Base-by-base conservation (phyloP, 2,329 filamentous ascomycete genomes). In the Claviceps sp. region DNA sequence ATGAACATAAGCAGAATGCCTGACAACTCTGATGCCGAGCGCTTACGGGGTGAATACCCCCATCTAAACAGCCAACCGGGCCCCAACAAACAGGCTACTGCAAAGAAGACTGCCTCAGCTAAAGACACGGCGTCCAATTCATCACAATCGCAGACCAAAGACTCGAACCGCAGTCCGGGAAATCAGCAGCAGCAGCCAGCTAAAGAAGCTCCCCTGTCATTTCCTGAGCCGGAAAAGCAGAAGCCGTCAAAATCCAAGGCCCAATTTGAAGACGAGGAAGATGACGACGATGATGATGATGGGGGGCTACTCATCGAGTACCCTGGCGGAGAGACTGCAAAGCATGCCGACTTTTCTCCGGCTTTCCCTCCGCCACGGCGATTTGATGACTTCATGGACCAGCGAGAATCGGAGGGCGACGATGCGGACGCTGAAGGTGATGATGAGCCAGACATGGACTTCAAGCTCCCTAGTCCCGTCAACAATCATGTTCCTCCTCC, bases 1-100 rank as follows among this genome's bases (percentile, higher is more conserved):
- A 90, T 95, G 83, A 96, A 95, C 66, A 70, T 95, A 50, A 81
- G 79, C 50, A 80, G 77, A 51, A 81, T 81, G 14, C 86, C 85
- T 2, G 78, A 75, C 57, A 83, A 84, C 60, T 71, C 74, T 50
- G 79, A 87, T 57, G 68, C 75, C 50, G 77, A 78, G 34, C 79
- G 76, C 60, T 72, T 94, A 42, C 75, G 79, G 47, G 76, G 80
- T 48, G 76, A 83, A 61, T 82, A 87, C 62, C 74, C 80, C 9
- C 86, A 87, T 54, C 74, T 93, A 39, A 72, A 74, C 23, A 66
- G 53, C 57, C 44, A 64, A 49, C 54, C 17, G 59, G 57, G 50
- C 52, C 56, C 43, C 22, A 56, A 57, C 14, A 57, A 57, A 54
- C 64, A 63, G 49, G 57, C 58, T 37, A 50, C 50, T 47, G 53